Percentiles rank a stretch among this genome's conserved stretches.
These are phyloP conservation scores for Coniochaeta pulveracea DNA, from an alignment of 2,329 filamentous ascomycete genomes.

Conservation along the genomic window DNA sequence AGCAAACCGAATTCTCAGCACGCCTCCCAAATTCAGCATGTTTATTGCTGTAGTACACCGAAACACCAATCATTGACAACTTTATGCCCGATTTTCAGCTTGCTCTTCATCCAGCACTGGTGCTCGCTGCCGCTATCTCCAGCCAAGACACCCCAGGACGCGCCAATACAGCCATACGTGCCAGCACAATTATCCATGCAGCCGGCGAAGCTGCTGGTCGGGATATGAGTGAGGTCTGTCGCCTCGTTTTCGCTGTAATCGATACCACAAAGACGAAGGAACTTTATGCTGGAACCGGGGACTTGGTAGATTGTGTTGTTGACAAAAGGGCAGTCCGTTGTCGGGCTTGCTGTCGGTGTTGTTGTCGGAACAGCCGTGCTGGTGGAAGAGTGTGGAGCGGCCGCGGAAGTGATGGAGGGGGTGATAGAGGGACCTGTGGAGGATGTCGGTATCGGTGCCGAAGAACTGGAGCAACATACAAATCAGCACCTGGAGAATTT, in stretches of 20 bases:
- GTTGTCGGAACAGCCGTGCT: slow-evolving; percentile 13
- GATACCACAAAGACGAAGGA: slow-evolving; percentile 31
- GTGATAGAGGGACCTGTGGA: slow-evolving; percentile 5
- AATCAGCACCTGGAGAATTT: too few species aligned
- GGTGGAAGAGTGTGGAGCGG: slow-evolving; percentile 10
- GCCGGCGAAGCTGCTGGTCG: slow-evolving; percentile 21
- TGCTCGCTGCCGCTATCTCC: slow-evolving; percentile 20
- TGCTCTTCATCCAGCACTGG: slow-evolving; percentile 25
- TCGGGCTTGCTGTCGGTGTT: slow-evolving; percentile 13
- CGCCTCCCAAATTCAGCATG: not conserved
- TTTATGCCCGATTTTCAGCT: slow-evolving; percentile 17
- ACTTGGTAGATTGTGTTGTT: slow-evolving; percentile 33
- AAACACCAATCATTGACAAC: slow-evolving; percentile 23
- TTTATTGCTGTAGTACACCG: slow-evolving; percentile 17
- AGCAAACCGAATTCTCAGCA: not conserved
- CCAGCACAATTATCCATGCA: slow-evolving; percentile 28
- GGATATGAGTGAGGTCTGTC: slow-evolving; percentile 16
- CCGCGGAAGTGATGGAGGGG: slow-evolving; percentile 8
- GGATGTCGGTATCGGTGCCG: too few species aligned
- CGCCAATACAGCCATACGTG: slow-evolving; percentile 22
- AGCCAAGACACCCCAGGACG: slow-evolving; percentile 23
- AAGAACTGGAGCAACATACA: too few species aligned
- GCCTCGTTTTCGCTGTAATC: slow-evolving; percentile 29
- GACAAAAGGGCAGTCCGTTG: slow-evolving; percentile 26
- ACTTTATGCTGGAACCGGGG: slow-evolving; percentile 25